phyloP scores from a whole-genome alignment of 2,329 filamentous ascomycete genomes.

The Xylariaceae sp. region DNA sequence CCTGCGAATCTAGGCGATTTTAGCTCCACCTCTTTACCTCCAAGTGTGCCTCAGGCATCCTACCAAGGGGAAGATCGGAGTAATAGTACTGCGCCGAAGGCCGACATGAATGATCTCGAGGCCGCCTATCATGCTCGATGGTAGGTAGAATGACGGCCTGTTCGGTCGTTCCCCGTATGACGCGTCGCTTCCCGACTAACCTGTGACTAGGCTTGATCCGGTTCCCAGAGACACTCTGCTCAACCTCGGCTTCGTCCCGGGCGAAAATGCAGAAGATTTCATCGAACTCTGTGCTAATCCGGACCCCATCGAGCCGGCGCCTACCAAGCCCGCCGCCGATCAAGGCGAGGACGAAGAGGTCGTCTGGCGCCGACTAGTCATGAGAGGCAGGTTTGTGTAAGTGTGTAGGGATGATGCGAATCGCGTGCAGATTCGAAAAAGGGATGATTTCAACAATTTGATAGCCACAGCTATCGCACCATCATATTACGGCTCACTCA shows the following conservation, averaged over 20 bases:
- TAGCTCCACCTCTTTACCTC: not conserved
- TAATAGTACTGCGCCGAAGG: conserved; percentile 1
- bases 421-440: not conserved
- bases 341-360: conserved; percentile 33
- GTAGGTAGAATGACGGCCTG: conserved; percentile 18
- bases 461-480: not conserved
- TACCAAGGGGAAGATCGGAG: conserved; percentile 12
- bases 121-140: conserved; percentile 28
- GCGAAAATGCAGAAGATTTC: conserved; percentile 33
- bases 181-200: conserved; percentile 9
- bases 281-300: conserved; percentile 33
- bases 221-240: conserved; percentile 31
- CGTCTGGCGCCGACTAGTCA: conserved; percentile 33
- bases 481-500: not conserved
- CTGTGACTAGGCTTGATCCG: conserved; percentile 28
- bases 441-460: not conserved
- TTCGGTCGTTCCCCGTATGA: not conserved
- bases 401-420: conserved; percentile 14
- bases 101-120: conserved; percentile 16
- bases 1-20: conserved; percentile 18
- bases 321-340: conserved; percentile 21
- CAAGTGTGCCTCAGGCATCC: conserved; percentile 14
- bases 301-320: conserved; percentile 30
- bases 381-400: conserved; percentile 32
- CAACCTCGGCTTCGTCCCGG: conserved; percentile 32